phyloP scores from a whole-genome alignment of 2,329 filamentous ascomycete species.

The Teratosphaeria gauchensis region DNA sequence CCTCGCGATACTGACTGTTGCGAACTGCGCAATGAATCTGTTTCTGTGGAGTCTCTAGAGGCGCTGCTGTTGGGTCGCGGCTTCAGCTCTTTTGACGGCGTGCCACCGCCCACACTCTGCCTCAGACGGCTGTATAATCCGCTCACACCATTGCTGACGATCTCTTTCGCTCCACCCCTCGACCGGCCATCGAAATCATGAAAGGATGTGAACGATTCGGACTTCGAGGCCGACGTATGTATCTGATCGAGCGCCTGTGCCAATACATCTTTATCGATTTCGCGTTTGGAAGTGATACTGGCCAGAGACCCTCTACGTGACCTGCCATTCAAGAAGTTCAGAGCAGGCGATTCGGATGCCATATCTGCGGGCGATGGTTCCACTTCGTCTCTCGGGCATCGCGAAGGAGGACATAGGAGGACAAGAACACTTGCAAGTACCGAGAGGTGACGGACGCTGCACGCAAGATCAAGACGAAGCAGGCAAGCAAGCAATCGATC shows the following conservation, averaged over 20 bases:
- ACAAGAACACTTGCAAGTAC: neutral
- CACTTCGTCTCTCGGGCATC: slow-evolving; percentile 4
- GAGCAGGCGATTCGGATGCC: slow-evolving; percentile 16
- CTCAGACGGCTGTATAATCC: slow-evolving; percentile 80
- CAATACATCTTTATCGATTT: slow-evolving; percentile 61
- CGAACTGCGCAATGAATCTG: slow-evolving; percentile 13
- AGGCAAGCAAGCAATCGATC: neutral
- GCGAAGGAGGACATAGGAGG: slow-evolving; percentile 3
- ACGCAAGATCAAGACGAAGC: neutral
- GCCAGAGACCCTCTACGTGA: slow-evolving; percentile 30
- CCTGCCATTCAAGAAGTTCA: slow-evolving; percentile 22
- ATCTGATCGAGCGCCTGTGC: slow-evolving; percentile 76
- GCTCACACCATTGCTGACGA: slow-evolving; percentile 47
- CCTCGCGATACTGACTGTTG: slow-evolving; percentile 7
- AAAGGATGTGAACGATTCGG: slow-evolving; percentile 79
- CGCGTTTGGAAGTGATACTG: slow-evolving; percentile 27
- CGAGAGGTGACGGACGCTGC: neutral
- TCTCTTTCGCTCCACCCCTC: slow-evolving; percentile 25
- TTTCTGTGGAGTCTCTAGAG: slow-evolving; percentile 13
- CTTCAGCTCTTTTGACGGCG: slow-evolving; percentile 12
- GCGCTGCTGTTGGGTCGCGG: slow-evolving; percentile 18
- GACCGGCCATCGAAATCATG: slow-evolving; percentile 81
- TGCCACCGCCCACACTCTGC: slow-evolving; percentile 21
- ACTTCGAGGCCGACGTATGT: slow-evolving; percentile 78
- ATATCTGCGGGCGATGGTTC: slow-evolving; percentile 5